Conservation (phyloP, 176 grass and related monocot genomes). For the Echinochloa phyllopogon region DNA sequence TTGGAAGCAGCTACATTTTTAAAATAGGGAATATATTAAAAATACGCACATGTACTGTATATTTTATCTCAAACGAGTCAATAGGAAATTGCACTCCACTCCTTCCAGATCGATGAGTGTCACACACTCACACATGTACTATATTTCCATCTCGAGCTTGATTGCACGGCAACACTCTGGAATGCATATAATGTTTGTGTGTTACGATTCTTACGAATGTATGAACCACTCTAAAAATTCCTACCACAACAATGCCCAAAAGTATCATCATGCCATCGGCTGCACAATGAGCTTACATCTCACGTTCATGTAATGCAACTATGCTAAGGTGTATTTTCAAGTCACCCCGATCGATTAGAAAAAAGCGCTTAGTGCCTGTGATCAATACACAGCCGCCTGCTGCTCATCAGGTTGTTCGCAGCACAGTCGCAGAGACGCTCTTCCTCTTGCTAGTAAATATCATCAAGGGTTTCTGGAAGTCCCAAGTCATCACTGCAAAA, state of each 20-base stretch:
- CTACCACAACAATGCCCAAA: neutral
- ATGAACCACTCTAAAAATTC: neutral
- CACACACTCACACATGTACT: no score
- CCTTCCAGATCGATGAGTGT: no score
- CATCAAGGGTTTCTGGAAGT: conserved; percentile 41
- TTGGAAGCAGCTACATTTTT: no score
- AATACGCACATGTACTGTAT: no score
- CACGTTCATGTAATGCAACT: neutral
- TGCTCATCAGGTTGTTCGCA: neutral
- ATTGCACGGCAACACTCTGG: neutral
- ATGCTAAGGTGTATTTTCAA: neutral
- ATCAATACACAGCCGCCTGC: neutral
- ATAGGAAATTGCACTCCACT: no score
- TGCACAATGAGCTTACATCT: neutral
- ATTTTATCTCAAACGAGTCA: no score
- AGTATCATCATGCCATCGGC: neutral
- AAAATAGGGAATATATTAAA: no score
- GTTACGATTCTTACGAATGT: neutral
- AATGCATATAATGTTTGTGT: neutral
- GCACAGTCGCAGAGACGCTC: neutral
- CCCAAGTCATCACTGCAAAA: conserved; percentile 41
- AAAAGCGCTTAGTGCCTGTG: neutral
- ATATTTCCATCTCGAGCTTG: neutral
- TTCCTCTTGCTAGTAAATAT: neutral
- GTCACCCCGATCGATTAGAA: neutral